Evolutionary conservation across 495 filamentous ascomycete species (phyloP).

Genomic region (Penicillium pulvis): DNA sequence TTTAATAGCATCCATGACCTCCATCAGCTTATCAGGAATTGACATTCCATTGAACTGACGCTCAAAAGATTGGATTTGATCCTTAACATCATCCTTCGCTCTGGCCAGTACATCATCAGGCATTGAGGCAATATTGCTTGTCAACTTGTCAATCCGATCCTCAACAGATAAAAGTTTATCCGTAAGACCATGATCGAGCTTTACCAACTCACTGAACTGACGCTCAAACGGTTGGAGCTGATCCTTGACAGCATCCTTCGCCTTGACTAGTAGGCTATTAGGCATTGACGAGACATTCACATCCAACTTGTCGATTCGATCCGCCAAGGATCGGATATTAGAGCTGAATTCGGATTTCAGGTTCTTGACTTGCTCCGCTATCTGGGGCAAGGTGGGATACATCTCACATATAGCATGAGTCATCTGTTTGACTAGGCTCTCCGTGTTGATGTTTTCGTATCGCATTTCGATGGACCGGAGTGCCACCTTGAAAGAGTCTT

Average conservation of each 20-base stretch:
- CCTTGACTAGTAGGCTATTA: not conserved
- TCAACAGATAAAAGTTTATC: too few relatives aligned
- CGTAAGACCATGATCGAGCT: too few relatives aligned
- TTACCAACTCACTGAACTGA: too few relatives aligned
- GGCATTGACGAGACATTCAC: not conserved
- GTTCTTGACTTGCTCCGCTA: slow-evolving; percentile 1
- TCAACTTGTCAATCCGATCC: not conserved
- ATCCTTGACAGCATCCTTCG: not conserved
- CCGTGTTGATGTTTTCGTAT: slow-evolving; percentile 38
- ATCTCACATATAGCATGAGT: slow-evolving; percentile 39
- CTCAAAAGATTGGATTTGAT: not conserved
- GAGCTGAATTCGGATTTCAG: not conserved
- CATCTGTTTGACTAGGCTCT: slow-evolving; percentile 36
- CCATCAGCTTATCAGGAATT: not conserved
- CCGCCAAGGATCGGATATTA: not conserved
- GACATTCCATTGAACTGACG: too few relatives aligned
- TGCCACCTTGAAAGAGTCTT: slow-evolving; percentile 15
- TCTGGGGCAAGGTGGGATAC: slow-evolving; percentile 29
- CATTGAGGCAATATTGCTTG: not conserved
- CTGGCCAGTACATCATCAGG: not conserved
- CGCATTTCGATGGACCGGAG: slow-evolving; percentile 43
- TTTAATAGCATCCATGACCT: not conserved
- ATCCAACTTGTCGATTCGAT: not conserved
- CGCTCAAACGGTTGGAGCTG: not conserved
- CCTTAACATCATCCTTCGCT: not conserved